Percentiles rank a stretch among this genome's conserved stretches.
Evolutionary conservation across 208 protist species (phyloP).

Genomic region (Phytomonas sp.): DNA sequence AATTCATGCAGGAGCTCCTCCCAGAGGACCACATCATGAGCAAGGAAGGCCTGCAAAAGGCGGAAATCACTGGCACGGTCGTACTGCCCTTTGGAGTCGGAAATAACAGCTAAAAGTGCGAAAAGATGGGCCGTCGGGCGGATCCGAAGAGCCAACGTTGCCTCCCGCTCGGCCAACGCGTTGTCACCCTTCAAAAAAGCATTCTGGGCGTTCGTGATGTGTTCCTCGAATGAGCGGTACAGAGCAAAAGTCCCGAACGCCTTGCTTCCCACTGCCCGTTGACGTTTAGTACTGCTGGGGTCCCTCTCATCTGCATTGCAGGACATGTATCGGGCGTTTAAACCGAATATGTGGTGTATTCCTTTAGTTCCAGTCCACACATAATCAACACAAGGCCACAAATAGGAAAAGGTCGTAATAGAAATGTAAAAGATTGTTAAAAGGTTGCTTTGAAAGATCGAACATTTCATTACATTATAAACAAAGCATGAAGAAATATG

Average conservation of each 20-base stretch:
- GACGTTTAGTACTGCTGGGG: conserved; percentile 3
- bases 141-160: conserved; percentile 64
- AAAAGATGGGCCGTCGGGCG: conserved; percentile 75
- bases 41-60: conserved; percentile 80
- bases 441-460: neutral
- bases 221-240: conserved; percentile 46
- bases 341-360: neutral
- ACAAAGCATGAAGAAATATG: neutral
- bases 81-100: conserved; percentile 71
- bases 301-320: neutral
- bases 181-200: conserved; percentile 56
- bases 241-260: conserved; percentile 48
- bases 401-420: conserved; percentile 1
- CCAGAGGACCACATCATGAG: conserved; percentile 68
- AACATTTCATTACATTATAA: neutral
- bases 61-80: conserved; percentile 82
- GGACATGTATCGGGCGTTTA: neutral
- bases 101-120: conserved; percentile 69
- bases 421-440: neutral
- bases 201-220: conserved; percentile 61
- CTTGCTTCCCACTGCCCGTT: conserved; percentile 16
- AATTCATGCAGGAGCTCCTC: conserved; percentile 83
- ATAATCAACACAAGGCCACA: neutral
- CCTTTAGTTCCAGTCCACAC: neutral
- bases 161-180: conserved; percentile 47